A percentile compares a stretch with the other conserved stretches of the same genome.
phyloP scores from a whole-genome alignment of 331 rosid genomes.

The Dryas integrifolia region DNA sequence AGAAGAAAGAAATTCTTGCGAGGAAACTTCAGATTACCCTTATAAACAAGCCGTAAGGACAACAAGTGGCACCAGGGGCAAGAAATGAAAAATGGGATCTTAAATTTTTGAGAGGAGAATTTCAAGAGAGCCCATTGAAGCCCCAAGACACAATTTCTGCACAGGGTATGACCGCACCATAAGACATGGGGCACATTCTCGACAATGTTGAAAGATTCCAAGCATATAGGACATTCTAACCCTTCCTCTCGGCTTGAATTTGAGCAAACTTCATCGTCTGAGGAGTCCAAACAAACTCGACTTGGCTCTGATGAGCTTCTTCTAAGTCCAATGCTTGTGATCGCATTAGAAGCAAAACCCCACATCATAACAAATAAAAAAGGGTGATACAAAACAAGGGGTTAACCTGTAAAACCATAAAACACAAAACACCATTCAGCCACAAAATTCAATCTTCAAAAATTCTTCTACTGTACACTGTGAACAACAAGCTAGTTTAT shows the following conservation, averaged over 20 bases:
- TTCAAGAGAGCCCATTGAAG: slow-evolving; percentile 78
- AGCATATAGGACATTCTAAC: slow-evolving; percentile 88
- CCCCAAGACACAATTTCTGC: slow-evolving; percentile 81
- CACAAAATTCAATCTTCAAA: slow-evolving; percentile 10
- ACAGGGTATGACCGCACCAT: slow-evolving; percentile 92
- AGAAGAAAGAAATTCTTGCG: slow-evolving; percentile 81
- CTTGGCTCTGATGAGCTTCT: slow-evolving; percentile 45
- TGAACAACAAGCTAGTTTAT: neutral
- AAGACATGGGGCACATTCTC: slow-evolving; percentile 92
- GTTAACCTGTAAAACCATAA: slow-evolving; percentile 18
- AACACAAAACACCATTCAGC: slow-evolving; percentile 13
- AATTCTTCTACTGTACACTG: slow-evolving; percentile 4
- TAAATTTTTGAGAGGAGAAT: slow-evolving; percentile 62
- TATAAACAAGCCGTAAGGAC: slow-evolving; percentile 68
- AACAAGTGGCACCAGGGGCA: slow-evolving; percentile 90
- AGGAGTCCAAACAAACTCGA: slow-evolving; percentile 54
- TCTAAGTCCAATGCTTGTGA: slow-evolving; percentile 60
- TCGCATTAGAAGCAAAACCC: slow-evolving; percentile 67
- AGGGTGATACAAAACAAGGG: slow-evolving; percentile 12
- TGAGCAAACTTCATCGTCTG: slow-evolving; percentile 81
- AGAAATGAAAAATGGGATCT: slow-evolving; percentile 60
- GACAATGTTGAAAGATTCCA: slow-evolving; percentile 89
- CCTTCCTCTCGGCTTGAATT: slow-evolving; percentile 76
- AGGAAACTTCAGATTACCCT: slow-evolving; percentile 73
- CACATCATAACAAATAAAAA: slow-evolving; percentile 52